phyloP scores from a whole-genome alignment of 306 rosid genomes.

The Prunus mira region DNA sequence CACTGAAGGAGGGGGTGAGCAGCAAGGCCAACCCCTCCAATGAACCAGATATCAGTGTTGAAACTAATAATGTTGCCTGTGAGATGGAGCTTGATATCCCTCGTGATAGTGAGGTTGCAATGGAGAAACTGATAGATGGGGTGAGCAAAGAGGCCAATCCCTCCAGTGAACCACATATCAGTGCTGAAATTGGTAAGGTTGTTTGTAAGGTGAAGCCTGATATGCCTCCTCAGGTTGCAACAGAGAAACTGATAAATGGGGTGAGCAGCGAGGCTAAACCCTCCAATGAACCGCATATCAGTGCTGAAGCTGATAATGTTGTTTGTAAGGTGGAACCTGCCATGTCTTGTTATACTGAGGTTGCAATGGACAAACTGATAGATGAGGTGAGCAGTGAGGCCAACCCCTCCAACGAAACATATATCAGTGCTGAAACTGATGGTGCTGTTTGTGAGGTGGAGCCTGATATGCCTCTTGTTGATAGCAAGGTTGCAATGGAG shows the following conservation, averaged over 20 bases:
- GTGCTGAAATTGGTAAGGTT: not conserved
- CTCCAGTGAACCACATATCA: not conserved
- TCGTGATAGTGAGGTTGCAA: not conserved
- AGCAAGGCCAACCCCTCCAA: not conserved
- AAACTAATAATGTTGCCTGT: not conserved
- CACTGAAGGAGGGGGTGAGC: not conserved
- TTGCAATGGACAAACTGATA: not conserved
- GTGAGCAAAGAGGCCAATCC: not conserved
- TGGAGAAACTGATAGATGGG: not conserved
- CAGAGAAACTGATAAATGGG: not conserved
- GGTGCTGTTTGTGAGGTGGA: not conserved
- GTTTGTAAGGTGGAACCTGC: not conserved
- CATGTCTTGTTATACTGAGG: not conserved
- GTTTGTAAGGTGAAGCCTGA: not conserved
- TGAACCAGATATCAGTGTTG: not conserved
- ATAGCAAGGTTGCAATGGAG: not conserved
- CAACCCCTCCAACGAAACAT: not conserved
- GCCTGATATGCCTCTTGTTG: not conserved
- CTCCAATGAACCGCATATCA: not conserved
- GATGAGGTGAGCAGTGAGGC: not conserved
- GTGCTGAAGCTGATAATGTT: not conserved
- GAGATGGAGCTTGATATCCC: conserved; percentile 2
- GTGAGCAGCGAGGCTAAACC: not conserved
- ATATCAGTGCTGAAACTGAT: not conserved
- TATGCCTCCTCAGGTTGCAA: not conserved